Conservation (phyloP, 1,284 basidiomycete species). For the Xerocomus amazonicus region DNA sequence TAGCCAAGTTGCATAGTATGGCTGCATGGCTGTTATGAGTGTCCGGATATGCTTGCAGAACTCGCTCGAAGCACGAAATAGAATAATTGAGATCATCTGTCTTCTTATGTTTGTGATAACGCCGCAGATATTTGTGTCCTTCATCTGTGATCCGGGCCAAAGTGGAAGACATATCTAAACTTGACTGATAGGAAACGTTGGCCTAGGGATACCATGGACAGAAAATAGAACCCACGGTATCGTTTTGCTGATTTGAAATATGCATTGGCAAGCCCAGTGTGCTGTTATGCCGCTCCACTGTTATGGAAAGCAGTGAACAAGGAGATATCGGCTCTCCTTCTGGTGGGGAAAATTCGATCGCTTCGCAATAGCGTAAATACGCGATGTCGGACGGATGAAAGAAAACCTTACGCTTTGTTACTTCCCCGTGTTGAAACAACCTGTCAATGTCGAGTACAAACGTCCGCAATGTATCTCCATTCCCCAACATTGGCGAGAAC, state of each 20-base stretch:
- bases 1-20: neutral
- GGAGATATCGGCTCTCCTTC: neutral
- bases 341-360: neutral
- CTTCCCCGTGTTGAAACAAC: neutral
- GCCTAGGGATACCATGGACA: neutral
- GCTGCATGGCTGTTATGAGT: neutral
- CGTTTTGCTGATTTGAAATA: neutral
- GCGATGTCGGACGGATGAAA: neutral
- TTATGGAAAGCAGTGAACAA: neutral
- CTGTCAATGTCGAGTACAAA: neutral
- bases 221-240: neutral
- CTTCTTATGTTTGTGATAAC: neutral
- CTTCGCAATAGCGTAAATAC: neutral
- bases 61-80: neutral
- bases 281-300: neutral
- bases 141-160: neutral
- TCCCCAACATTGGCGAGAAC: neutral
- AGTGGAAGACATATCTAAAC: neutral
- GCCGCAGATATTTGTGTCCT: neutral
- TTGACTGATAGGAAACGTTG: neutral
- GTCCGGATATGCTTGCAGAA: neutral
- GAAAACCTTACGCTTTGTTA: neutral
- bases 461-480: neutral
- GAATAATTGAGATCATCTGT: neutral
- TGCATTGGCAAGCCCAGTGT: neutral